A percentile compares a stretch with the other conserved stretches of the same genome.
phyloP scores from a whole-genome alignment of 2,329 filamentous ascomycete genomes.

The Simplicillium sp. region DNA sequence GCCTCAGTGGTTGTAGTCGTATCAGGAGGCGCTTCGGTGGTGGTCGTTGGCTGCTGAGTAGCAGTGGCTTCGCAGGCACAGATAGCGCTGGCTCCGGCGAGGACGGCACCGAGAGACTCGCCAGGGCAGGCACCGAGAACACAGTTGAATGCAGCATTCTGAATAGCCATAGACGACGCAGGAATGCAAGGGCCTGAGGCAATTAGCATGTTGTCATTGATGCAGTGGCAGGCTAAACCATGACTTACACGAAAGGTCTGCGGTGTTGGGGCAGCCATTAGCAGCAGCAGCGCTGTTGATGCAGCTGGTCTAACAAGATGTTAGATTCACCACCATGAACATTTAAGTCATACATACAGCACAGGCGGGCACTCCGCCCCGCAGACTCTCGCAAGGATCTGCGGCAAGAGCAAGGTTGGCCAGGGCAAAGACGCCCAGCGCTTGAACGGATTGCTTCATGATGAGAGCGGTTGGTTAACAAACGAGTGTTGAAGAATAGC shows the following conservation, averaged over 20 bases:
- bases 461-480: too few relatives aligned
- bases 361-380: not conserved
- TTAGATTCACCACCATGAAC: not conserved
- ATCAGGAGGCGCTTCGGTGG: not conserved
- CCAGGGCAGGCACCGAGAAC: slow-evolving; percentile 11
- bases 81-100: slow-evolving; percentile 10
- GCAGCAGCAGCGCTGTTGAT: not conserved
- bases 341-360: not conserved
- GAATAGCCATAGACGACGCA: slow-evolving; percentile 10
- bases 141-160: slow-evolving; percentile 10
- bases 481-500: too few relatives aligned
- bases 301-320: not conserved
- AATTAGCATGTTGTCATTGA: slow-evolving; percentile 1
- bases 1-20: not conserved
- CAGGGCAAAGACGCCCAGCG: not conserved
- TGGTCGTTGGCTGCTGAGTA: not conserved
- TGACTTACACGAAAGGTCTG: slow-evolving; percentile 14
- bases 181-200: slow-evolving; percentile 13
- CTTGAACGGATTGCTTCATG: not conserved
- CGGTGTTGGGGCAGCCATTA: slow-evolving; percentile 13
- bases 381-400: not conserved
- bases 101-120: slow-evolving; percentile 11
- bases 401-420: not conserved
- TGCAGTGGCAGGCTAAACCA: not conserved
- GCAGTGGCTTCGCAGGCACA: slow-evolving; percentile 6